phyloP scores from a whole-genome alignment of 1,139 yeast genomes.

The Saccharomyces hybrid region DNA sequence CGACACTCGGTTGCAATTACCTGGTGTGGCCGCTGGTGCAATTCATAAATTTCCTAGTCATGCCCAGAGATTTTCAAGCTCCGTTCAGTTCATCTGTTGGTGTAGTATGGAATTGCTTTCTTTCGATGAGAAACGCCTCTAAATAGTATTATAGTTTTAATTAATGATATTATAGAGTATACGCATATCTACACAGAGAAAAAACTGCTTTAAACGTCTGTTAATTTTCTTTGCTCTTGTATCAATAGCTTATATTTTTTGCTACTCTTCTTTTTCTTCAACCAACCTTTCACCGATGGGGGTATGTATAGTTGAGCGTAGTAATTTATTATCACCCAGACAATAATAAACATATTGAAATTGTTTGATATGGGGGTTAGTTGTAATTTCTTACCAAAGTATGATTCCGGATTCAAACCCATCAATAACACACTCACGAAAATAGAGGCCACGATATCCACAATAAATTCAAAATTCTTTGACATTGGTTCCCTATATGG shows the following conservation, averaged over 20 bases:
- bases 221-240: not conserved
- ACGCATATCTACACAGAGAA: not conserved
- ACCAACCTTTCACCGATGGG: conserved; percentile 25
- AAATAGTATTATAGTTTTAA: not conserved
- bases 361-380: conserved; percentile 50
- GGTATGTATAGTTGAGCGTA: conserved; percentile 34
- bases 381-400: conserved; percentile 65
- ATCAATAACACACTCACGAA: conserved; percentile 45
- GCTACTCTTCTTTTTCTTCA: conserved; percentile 33
- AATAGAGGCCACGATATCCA: conserved; percentile 48
- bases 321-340: conserved; percentile 46
- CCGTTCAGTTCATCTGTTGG: conserved; percentile 90
- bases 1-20: conserved; percentile 72
- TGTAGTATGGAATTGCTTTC: conserved; percentile 85
- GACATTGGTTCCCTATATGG: conserved; percentile 83
- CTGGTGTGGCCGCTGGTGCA: conserved; percentile 95
- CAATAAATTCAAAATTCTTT: conserved; percentile 63
- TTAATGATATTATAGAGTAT: not conserved
- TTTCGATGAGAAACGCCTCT: conserved; percentile 60
- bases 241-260: conserved; percentile 30
- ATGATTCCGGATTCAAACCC: conserved; percentile 41
- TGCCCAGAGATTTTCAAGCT: conserved; percentile 77
- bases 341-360: conserved; percentile 47
- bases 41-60: conserved; percentile 72
- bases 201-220: not conserved